Percentiles rank a stretch among this genome's conserved stretches.
phyloP scores from a whole-genome alignment of 441 rosid genomes.

The Corymbia calophylla region DNA sequence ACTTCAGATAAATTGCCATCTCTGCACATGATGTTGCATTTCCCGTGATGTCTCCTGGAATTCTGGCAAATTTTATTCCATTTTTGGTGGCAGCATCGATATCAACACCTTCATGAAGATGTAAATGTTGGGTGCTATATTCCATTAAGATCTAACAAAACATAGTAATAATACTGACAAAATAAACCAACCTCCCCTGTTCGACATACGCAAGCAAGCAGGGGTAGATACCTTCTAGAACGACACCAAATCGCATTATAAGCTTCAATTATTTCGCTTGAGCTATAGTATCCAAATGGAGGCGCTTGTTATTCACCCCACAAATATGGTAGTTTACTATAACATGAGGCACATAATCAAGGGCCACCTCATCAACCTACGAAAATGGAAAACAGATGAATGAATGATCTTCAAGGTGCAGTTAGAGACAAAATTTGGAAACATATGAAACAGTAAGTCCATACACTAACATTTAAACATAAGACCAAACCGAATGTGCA shows the following conservation, averaged over 20 bases:
- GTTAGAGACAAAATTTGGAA: background rate
- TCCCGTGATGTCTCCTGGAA: conserved; percentile 60
- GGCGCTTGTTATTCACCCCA: conserved; percentile 43
- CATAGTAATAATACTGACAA: background rate
- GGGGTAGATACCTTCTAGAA: conserved; percentile 46
- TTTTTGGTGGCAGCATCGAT: conserved; percentile 60
- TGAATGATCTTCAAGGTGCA: background rate
- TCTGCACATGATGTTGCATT: conserved; percentile 85
- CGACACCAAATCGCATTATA: conserved; percentile 79
- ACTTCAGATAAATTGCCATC: conserved; percentile 66
- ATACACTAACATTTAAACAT: background rate
- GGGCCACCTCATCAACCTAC: conserved; percentile 58
- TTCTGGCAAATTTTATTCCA: conserved; percentile 73
- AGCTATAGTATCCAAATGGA: conserved; percentile 49
- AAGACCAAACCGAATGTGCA: background rate
- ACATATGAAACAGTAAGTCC: background rate
- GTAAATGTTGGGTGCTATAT: background rate
- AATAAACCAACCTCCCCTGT: background rate
- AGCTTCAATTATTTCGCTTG: conserved; percentile 65
- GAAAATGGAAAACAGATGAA: background rate
- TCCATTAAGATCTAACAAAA: background rate
- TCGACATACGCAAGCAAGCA: background rate
- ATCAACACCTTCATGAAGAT: conserved; percentile 53
- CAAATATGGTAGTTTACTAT: conserved; percentile 60
- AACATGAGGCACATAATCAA: conserved; percentile 42